A percentile compares a stretch with the other conserved stretches of the same genome.
These are phyloP conservation scores for Fusarium metavorans DNA, from an alignment of 2,329 filamentous ascomycete species.

Conservation along the genomic window DNA sequence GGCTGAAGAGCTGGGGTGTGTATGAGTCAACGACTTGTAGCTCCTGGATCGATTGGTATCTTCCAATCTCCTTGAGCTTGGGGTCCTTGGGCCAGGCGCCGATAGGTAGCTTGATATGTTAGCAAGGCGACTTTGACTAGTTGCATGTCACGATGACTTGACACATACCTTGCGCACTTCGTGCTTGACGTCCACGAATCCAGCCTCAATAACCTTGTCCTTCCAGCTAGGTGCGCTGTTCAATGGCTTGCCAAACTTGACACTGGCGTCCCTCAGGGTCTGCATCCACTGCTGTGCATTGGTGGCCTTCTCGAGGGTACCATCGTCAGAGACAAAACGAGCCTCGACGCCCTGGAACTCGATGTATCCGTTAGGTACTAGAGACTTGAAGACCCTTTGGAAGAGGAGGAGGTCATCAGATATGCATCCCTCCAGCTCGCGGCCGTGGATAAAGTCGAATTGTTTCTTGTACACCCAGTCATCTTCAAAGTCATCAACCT, in stretches of 20 bases:
- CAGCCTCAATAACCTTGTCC: constrained; percentile 18
- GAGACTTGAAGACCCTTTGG: constrained; percentile 9
- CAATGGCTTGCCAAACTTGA: constrained; percentile 29
- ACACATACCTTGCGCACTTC: constrained; percentile 25
- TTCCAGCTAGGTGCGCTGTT: constrained; percentile 24
- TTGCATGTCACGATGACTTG: neutral
- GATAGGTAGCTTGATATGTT: constrained; percentile 16
- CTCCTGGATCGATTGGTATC: constrained; percentile 27
- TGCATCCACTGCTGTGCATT: constrained; percentile 26
- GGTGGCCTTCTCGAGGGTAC: constrained; percentile 23
- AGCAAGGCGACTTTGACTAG: neutral
- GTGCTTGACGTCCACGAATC: constrained; percentile 26
- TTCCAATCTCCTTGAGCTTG: constrained; percentile 18
- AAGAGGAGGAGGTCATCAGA: constrained; percentile 27
- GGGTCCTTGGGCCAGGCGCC: constrained; percentile 27
- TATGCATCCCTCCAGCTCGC: constrained; percentile 34
- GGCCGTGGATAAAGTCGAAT: constrained; percentile 35
- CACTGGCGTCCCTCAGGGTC: constrained; percentile 12
- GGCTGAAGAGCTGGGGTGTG: constrained; percentile 26
- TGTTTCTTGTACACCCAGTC: constrained; percentile 31
- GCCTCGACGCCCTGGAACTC: constrained; percentile 25
- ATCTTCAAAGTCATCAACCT: constrained; percentile 33
- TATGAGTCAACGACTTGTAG: constrained; percentile 34
- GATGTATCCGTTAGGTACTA: constrained; percentile 20
- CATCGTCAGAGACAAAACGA: constrained; percentile 31